Evolutionary conservation across 179 eudicot species (phyloP).

Genomic region (Pouteria campechiana): DNA sequence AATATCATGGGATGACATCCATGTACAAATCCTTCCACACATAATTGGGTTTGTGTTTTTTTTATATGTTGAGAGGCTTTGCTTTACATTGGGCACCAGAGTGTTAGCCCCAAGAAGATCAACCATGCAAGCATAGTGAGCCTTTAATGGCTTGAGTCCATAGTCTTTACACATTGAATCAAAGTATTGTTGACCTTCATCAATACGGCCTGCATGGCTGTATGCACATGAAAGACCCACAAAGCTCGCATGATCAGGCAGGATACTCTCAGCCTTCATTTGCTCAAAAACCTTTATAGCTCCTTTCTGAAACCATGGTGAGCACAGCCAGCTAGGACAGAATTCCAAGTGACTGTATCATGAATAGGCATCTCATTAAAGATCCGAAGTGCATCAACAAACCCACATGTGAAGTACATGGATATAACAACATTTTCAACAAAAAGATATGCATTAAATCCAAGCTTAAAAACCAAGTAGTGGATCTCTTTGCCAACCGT

Average conservation of each 20-base stretch:
- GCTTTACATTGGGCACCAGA: constrained; percentile 30
- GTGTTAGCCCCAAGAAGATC: constrained; percentile 45
- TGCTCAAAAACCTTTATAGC: constrained; percentile 16
- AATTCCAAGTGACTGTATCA: constrained; percentile 34
- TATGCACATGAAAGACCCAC: constrained; percentile 29
- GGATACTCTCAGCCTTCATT: constrained; percentile 22
- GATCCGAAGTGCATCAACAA: constrained; percentile 18
- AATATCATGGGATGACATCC: too few species aligned
- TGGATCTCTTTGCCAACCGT: constrained; percentile 41
- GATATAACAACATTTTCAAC: constrained; percentile 28
- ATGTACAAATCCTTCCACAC: too few species aligned
- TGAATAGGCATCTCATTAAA: constrained; percentile 27
- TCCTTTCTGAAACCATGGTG: constrained; percentile 29
- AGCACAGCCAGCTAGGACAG: constrained; percentile 40
- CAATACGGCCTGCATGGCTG: constrained; percentile 33
- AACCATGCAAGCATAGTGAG: constrained; percentile 36
- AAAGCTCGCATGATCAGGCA: constrained; percentile 24
- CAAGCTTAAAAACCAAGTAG: constrained; percentile 23
- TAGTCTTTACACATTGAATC: constrained; percentile 24
- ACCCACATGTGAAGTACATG: constrained; percentile 36
- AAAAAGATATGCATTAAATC: constrained; percentile 19
- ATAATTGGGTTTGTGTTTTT: too few species aligned
- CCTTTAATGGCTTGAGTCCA: constrained; percentile 23
- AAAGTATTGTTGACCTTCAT: constrained; percentile 23
- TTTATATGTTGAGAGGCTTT: constrained; percentile 20